phyloP scores from a whole-genome alignment of 176 grass and related monocot genomes.

The Otatea glauca region DNA sequence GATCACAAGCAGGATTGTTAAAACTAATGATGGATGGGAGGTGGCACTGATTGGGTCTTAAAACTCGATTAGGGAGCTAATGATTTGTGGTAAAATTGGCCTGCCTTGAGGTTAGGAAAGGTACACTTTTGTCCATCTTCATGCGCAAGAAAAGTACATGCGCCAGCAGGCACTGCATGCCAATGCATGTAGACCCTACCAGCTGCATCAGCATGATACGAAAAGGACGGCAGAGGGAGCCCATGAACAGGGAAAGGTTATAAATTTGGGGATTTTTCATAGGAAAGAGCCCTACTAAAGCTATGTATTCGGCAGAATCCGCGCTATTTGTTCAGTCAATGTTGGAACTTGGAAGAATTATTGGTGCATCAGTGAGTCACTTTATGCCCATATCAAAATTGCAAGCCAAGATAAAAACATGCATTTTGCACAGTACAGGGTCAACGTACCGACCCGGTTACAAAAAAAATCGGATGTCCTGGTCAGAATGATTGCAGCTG shows the following conservation, averaged over 20 bases:
- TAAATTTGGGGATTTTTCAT: constrained; percentile 19
- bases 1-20: background rate
- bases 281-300: background rate
- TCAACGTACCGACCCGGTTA: background rate
- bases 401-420: background rate
- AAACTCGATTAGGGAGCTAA: constrained; percentile 15
- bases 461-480: background rate
- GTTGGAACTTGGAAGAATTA: background rate
- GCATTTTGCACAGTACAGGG: background rate
- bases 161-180: background rate
- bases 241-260: background rate
- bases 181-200: background rate
- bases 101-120: background rate
- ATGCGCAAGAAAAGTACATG: constrained; percentile 38
- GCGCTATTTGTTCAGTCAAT: background rate
- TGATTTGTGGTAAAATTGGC: background rate
- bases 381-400: background rate
- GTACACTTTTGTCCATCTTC: constrained; percentile 8
- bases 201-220: constrained; percentile 5
- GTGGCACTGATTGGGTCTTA: background rate
- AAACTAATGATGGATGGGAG: background rate
- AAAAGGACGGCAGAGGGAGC: constrained; percentile 17
- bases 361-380: background rate
- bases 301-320: background rate
- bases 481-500: constrained; percentile 16